Evolutionary conservation across 2,329 filamentous ascomycete species (phyloP).

Genomic region (Aureobasidium mangrovei): DNA sequence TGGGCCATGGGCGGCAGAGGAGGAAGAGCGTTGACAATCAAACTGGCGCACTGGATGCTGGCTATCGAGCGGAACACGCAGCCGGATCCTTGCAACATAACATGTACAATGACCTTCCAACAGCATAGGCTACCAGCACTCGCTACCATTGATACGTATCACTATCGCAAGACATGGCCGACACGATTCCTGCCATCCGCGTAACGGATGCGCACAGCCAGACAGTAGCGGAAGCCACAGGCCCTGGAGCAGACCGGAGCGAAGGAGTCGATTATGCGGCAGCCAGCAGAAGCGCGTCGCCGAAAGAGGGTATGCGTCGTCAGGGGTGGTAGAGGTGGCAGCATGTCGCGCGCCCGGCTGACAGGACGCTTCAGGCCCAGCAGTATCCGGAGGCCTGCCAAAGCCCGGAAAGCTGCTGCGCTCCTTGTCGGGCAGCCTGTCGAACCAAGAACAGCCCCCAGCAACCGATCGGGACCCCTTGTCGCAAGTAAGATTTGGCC

Average conservation of each 20-base stretch:
- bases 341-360: neutral
- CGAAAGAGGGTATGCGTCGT: constrained; percentile 9
- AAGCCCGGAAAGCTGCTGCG: constrained; percentile 14
- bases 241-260: neutral
- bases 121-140: constrained; percentile 2
- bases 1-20: neutral
- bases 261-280: constrained; percentile 10
- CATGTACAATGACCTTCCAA: neutral
- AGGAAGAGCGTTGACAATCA: constrained; percentile 3
- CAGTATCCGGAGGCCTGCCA: neutral
- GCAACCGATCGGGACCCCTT: constrained; percentile 49
- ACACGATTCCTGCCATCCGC: constrained; percentile 35
- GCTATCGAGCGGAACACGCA: neutral
- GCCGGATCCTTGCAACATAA: neutral
- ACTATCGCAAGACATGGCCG: constrained; percentile 25
- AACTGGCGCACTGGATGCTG: neutral
- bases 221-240: constrained; percentile 19
- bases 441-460: constrained; percentile 4
- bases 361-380: constrained; percentile 6
- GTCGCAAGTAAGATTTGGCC: constrained; percentile 50
- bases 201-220: constrained; percentile 35
- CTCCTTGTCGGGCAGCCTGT: constrained; percentile 17
- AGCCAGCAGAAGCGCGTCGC: constrained; percentile 20
- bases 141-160: neutral
- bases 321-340: neutral